Base-by-base conservation (phyloP, 441 rosid species). In the Populus trichocarpa region DNA sequence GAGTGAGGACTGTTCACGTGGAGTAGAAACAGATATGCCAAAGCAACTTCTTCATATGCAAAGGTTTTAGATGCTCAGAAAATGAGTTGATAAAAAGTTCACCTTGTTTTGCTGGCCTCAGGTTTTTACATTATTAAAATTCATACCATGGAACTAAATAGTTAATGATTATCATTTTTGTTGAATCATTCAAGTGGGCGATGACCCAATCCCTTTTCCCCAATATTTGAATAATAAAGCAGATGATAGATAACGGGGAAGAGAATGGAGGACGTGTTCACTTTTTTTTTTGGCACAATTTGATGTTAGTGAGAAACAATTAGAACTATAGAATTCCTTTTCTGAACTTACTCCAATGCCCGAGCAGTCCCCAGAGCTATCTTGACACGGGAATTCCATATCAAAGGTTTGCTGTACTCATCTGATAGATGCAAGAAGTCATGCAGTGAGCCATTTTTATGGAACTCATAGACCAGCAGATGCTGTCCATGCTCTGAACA, bases 321-420 rank as follows among this genome's bases (percentile, higher is more conserved):
- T 18, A n/a, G 13, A 59, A 59, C 69, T 59, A 66, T 1, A 22
- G 33, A 1, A 12, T 67, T 12, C 64, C 6, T 23, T 30, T 79
- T 14, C n/a, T 53, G 35, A 59, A 81, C 97, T 92, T 89, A 92
- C 99, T 96, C 99, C 81, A 96, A 81, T 32, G 98, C 98, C 5
- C 96, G 98, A 53, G 99, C 98, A 28, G 93, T 96, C 82, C 98
- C 98, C 77, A 96, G 83, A 81, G 99, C 99, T 78, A 96, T 93
- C 88, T 94, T 93, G 75, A 96, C 93, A 2, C 98, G 95, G 61
- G 94, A 83, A 80, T 93, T 96, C 99, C 99, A 96, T 75, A 94
- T 91, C 86, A 96, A 85, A 38, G 95, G 98, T 76, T 83, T 93
- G 94, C 87, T 92, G 78, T 87, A 83, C 30, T 94, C 98, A 81